These are phyloP conservation scores for Passalora sequoiae DNA, from an alignment of 2,329 filamentous ascomycete genomes.

Conservation along the genomic window DNA sequence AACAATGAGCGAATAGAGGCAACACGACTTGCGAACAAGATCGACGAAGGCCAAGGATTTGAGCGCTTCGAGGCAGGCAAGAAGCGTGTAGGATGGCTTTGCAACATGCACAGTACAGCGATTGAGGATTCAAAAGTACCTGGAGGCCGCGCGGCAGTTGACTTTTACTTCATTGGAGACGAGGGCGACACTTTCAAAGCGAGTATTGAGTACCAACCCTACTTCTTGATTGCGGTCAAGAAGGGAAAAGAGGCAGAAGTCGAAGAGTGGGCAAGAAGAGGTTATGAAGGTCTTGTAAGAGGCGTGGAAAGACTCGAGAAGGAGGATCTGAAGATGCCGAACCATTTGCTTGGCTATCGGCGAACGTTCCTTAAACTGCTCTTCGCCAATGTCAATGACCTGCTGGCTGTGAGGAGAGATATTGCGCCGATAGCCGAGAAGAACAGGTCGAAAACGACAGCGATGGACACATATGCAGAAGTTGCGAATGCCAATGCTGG, in stretches of 20 bases:
- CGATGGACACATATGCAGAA: conserved; percentile 97
- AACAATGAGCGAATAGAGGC: conserved; percentile 90
- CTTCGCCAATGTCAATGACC: conserved; percentile 81
- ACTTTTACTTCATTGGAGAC: conserved; percentile 95
- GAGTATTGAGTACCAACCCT: conserved; percentile 92
- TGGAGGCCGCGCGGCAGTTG: conserved; percentile 80
- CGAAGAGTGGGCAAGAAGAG: conserved; percentile 85
- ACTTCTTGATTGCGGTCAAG: conserved; percentile 88
- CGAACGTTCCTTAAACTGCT: conserved; percentile 80
- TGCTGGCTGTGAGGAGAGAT: conserved; percentile 76
- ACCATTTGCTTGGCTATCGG: conserved; percentile 86
- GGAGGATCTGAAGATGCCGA: conserved; percentile 77
- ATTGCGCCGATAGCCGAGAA: conserved; percentile 90
- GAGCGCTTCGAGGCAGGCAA: conserved; percentile 82
- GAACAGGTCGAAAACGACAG: conserved; percentile 92
- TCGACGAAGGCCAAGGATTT: conserved; percentile 95
- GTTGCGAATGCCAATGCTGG: conserved; percentile 79
- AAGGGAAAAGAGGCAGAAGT: conserved; percentile 85
- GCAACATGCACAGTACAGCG: conserved; percentile 87
- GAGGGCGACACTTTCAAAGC: conserved; percentile 90
- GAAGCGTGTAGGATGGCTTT: conserved; percentile 84
- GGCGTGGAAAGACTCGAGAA: conserved; percentile 72
- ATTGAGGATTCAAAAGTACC: conserved; percentile 78
- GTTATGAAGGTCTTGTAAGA: conserved; percentile 77
- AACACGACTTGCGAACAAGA: conserved; percentile 72